Evolutionary conservation across 768 basidiomycete species (phyloP).

Genomic region (Hericium coralloides): DNA sequence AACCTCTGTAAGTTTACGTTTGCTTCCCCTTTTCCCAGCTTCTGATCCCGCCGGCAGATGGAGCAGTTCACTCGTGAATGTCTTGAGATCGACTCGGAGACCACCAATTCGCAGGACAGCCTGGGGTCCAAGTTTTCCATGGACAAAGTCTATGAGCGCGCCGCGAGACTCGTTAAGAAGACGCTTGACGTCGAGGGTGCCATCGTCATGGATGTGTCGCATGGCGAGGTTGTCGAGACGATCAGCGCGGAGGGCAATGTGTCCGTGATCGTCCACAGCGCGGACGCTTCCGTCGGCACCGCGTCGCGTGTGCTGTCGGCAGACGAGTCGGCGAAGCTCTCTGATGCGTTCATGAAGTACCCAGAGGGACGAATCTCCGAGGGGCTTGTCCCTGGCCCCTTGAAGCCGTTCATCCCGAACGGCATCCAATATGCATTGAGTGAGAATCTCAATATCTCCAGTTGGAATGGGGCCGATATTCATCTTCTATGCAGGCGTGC

Average conservation of each 20-base stretch:
- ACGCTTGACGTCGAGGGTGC: constrained; percentile 92
- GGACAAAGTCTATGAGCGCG: constrained; percentile 88
- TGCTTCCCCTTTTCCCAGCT: not conserved
- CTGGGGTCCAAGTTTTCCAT: constrained; percentile 37
- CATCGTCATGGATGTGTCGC: constrained; percentile 86
- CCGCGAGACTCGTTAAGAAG: constrained; percentile 79
- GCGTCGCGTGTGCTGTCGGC: constrained; percentile 47
- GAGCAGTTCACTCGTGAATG: constrained; percentile 94
- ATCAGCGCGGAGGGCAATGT: constrained; percentile 50
- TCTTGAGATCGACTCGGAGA: constrained; percentile 74
- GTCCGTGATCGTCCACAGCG: constrained; percentile 63
- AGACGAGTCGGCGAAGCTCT: constrained; percentile 68
- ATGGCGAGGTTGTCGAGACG: constrained; percentile 80
- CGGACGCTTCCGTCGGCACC: constrained; percentile 45
- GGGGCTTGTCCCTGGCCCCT: constrained; percentile 74
- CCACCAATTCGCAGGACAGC: constrained; percentile 31
- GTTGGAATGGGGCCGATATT: constrained; percentile 19
- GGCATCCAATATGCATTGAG: constrained; percentile 84
- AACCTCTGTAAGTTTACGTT: constrained; percentile 52
- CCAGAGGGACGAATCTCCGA: constrained; percentile 87
- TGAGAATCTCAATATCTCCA: constrained; percentile 20
- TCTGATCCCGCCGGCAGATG: constrained; percentile 44
- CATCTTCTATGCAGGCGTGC: constrained; percentile 51
- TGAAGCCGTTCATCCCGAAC: constrained; percentile 72
- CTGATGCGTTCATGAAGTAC: constrained; percentile 66